Percentiles rank a stretch among this genome's conserved stretches.
Evolutionary conservation across 1,284 basidiomycete genomes (phyloP).

Genomic region (Ustilago esculenta): DNA sequence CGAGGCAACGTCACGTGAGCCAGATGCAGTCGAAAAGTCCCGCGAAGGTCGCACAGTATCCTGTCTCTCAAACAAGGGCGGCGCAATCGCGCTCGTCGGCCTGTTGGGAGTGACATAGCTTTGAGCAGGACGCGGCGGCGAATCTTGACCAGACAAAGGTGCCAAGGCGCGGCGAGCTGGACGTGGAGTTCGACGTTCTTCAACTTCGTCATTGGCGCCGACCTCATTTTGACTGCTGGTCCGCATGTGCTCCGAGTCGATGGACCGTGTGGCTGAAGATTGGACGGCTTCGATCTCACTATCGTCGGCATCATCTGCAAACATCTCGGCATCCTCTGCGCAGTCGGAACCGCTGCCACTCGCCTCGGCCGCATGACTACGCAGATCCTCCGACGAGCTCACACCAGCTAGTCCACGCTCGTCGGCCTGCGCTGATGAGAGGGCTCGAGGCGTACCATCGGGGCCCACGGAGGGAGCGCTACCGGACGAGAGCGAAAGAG

Average conservation of each 20-base stretch:
- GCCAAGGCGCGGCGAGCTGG: constrained; percentile 49
- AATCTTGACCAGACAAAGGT: constrained; percentile 35
- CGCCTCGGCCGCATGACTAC: constrained; percentile 40
- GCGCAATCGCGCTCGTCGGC: constrained; percentile 31
- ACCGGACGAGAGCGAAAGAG: constrained; percentile 24
- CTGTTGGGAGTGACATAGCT: constrained; percentile 38
- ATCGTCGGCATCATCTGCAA: constrained; percentile 54
- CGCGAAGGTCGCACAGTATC: constrained; percentile 46
- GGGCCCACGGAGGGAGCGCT: constrained; percentile 19
- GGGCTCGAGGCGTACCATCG: constrained; percentile 34
- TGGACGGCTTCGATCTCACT: constrained; percentile 38
- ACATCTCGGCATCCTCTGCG: constrained; percentile 62
- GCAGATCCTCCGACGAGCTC: constrained; percentile 50
- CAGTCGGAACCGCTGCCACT: constrained; percentile 62
- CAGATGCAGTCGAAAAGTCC: constrained; percentile 20
- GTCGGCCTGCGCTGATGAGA: constrained; percentile 15
- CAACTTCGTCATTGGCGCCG: constrained; percentile 32
- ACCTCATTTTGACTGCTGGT: neutral
- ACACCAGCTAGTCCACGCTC: constrained; percentile 20
- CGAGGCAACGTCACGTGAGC: constrained; percentile 24
- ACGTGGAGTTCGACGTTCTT: constrained; percentile 52
- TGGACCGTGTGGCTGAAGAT: constrained; percentile 15
- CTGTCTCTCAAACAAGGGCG: constrained; percentile 41
- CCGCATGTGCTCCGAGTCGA: constrained; percentile 23
- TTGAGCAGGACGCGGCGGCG: constrained; percentile 3